Evolutionary conservation across 164 flowering plant genomes (phyloP).

Genomic region (Nelumbo lutea): DNA sequence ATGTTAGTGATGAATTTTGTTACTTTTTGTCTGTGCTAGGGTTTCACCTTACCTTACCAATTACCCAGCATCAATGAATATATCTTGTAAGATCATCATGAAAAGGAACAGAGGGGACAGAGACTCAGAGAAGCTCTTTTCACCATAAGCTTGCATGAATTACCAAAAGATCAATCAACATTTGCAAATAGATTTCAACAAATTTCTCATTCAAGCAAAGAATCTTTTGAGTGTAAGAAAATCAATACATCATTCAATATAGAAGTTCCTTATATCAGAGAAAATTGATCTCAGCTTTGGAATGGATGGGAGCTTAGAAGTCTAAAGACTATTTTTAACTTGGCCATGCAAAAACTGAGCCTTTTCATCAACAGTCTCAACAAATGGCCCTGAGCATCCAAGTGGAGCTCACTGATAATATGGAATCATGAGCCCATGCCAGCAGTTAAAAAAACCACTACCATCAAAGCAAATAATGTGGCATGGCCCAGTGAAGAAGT

Average conservation of each 20-base stretch:
- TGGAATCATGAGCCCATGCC: not conserved
- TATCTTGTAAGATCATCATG: not conserved
- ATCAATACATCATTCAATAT: not conserved
- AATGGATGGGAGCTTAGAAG: no score
- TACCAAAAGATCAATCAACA: not conserved
- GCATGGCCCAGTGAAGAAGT: not conserved
- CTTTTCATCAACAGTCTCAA: no score
- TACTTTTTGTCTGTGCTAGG: not conserved
- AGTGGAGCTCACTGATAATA: no score
- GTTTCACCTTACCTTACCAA: not conserved
- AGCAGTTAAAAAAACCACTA: not conserved
- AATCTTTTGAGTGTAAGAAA: no score
- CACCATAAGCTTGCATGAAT: not conserved
- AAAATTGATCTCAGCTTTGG: not conserved
- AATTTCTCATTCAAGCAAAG: no score
- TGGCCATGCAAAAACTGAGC: no score
- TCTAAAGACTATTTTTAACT: no score
- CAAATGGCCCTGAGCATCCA: no score
- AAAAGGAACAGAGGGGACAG: not conserved
- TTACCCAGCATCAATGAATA: not conserved
- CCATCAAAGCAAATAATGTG: no score
- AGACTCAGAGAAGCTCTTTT: not conserved
- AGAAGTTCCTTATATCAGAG: no score
- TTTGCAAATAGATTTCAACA: no score
- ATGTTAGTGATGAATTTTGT: conserved; percentile 5